These are phyloP conservation scores for Eutypa lata DNA, from an alignment of 2,329 filamentous ascomycete species.

Conservation along the genomic window DNA sequence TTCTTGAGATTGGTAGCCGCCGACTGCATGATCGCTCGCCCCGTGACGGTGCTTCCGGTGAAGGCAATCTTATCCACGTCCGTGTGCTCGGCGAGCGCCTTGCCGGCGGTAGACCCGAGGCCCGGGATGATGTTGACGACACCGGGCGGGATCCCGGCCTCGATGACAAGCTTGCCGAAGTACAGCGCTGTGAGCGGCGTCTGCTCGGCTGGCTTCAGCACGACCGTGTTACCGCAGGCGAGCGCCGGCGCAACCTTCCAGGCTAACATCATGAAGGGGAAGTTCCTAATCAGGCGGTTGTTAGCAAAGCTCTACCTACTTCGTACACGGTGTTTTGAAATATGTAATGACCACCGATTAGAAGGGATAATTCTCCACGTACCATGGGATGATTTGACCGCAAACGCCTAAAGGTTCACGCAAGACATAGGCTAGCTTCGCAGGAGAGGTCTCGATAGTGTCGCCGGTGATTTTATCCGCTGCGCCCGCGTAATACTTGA, in stretches of 20 bases:
- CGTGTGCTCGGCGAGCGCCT: constrained; percentile 56
- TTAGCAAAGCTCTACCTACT: too few species aligned
- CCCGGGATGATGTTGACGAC: constrained; percentile 59
- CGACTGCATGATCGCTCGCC: constrained; percentile 57
- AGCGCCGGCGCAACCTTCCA: background rate
- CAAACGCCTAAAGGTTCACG: background rate
- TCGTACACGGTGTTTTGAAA: too few species aligned
- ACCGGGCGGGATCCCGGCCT: constrained; percentile 59
- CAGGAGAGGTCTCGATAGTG: background rate
- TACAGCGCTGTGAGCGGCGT: constrained; percentile 49
- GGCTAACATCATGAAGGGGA: background rate
- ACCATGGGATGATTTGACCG: background rate
- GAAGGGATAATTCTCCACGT: background rate
- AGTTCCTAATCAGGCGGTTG: background rate
- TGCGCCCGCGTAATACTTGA: background rate
- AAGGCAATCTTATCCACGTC: constrained; percentile 62
- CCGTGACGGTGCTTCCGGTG: constrained; percentile 56
- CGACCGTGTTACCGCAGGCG: constrained; percentile 33
- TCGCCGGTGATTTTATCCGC: background rate
- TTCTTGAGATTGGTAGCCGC: constrained; percentile 59
- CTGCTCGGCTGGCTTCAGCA: constrained; percentile 56
- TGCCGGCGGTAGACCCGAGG: constrained; percentile 61
- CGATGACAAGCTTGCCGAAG: constrained; percentile 35
- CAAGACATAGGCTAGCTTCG: background rate
- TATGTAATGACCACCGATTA: too few species aligned